Evolutionary conservation across 169 alveolate species (phyloP), one percentile per base, ranked within the genome.

Genomic region (Theileria equi): DNA sequence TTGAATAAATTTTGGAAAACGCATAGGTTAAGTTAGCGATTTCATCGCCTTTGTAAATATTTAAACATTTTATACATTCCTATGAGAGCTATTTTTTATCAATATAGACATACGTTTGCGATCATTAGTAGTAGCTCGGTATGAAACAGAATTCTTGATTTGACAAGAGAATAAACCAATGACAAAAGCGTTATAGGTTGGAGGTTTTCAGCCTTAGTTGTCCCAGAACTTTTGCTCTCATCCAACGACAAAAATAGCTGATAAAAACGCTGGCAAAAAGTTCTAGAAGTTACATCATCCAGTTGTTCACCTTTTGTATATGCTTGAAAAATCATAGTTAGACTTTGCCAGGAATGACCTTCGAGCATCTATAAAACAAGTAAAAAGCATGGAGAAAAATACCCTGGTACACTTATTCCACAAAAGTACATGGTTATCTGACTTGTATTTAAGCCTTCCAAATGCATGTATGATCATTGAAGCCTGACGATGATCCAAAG

Each of bases 401-500:
- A 72, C 83, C 66, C 63, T 43, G 6, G 70, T 60, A n/a, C 76
- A 64, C 19, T 45, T 64, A 17, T 25, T 23, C 63, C 71, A 62
- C 19, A 72, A 34, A 49, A 55, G 52, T 2, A 16, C 34, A 16
- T 47, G 45, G 44, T 50, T 73, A 3, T 26, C 16, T 23, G 61
- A 60, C 19, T 63, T 52, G 62, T 65, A 67, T 21, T 65, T 57
- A 23, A 77, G 35, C 67, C 60, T 77, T 29, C n/a, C 44, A 16
- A 77, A 54, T 8, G 86, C 78, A 48, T 77, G 86, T n/a, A 67
- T 44, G 47, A 77, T 41, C 86, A 77, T 77, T 5, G 86, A 72
- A 8, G 60, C 53, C 23, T 77, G 86, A 19, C 86, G 63, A 16
- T 32, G n/a, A 7, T n/a, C 48, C 19, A 17, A n/a, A 47, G 35